These are phyloP conservation scores for Batrachochytrium dendrobatidis DNA, from an alignment of 371 early-diverging fungal species.

Conservation along the genomic window DNA sequence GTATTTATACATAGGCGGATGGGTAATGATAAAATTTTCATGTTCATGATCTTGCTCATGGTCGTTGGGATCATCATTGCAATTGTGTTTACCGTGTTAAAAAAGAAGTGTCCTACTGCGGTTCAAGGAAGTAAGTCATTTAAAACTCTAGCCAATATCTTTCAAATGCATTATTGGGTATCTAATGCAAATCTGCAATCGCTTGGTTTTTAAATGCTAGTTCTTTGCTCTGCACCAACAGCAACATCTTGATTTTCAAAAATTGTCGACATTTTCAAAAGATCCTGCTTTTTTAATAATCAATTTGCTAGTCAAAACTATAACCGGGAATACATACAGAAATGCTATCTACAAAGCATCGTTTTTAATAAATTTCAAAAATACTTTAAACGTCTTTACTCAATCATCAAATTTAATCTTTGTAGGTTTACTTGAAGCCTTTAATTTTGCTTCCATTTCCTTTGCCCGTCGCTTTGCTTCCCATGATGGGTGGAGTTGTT, in stretches of 20 bases:
- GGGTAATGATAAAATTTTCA: slow-evolving; percentile 49
- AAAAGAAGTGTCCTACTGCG: slow-evolving; percentile 14
- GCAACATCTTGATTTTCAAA: slow-evolving; percentile 4
- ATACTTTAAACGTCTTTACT: neutral
- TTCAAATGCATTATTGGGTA: neutral
- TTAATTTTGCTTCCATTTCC: slow-evolving; percentile 8
- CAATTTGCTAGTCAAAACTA: too few relatives aligned
- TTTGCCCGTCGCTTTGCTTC: slow-evolving; percentile 23
- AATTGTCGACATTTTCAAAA: too few relatives aligned
- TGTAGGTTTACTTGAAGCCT: slow-evolving; percentile 11
- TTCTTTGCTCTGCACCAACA: slow-evolving; percentile 8
- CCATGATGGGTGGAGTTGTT: slow-evolving; percentile 23
- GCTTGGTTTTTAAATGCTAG: neutral
- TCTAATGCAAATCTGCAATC: too few relatives aligned
- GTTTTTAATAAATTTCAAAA: neutral
- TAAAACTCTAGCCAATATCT: neutral
- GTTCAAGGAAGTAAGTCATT: slow-evolving; percentile 10
- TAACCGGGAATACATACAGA: too few relatives aligned
- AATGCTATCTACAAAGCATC: too few relatives aligned
- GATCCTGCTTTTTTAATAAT: too few relatives aligned
- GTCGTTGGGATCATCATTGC: slow-evolving; percentile 43
- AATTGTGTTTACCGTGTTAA: slow-evolving; percentile 36
- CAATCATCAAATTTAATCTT: slow-evolving; percentile 25
- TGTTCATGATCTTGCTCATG: slow-evolving; percentile 43
- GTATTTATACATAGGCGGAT: slow-evolving; percentile 39